Conservation (phyloP, 129 eudicot species). For the Tagetes patula region DNA sequence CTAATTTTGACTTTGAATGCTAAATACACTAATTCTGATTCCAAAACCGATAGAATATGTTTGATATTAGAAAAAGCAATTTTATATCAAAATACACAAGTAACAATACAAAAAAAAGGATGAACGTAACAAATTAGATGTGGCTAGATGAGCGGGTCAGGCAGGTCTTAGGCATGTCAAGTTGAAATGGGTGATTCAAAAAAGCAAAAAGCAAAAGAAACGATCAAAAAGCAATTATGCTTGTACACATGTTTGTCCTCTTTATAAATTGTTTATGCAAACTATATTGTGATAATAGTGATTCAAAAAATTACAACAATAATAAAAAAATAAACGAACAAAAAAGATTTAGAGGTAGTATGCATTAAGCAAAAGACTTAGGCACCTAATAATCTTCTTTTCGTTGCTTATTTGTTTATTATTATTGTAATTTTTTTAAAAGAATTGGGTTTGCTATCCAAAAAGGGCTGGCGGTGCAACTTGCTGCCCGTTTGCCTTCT, state of each 20-base stretch:
- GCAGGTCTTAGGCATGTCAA: too few relatives aligned
- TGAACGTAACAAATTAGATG: not conserved
- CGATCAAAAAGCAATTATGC: too few relatives aligned
- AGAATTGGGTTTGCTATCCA: too few relatives aligned
- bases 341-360: too few relatives aligned
- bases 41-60: not conserved
- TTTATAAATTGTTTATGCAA: not conserved
- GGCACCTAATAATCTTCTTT: too few relatives aligned
- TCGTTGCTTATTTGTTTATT: too few relatives aligned
- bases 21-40: not conserved
- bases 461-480: too few relatives aligned
- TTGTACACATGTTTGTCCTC: not conserved
- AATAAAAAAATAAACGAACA: not conserved
- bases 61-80: not conserved
- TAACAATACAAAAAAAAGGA: not conserved
- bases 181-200: not conserved
- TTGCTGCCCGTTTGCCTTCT: too few relatives aligned
- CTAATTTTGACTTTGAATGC: not conserved
- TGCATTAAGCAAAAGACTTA: too few relatives aligned
- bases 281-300: not conserved
- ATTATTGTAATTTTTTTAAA: too few relatives aligned
- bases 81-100: not conserved
- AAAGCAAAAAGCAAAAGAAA: too few relatives aligned
- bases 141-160: not conserved
- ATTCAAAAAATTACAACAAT: not conserved